phyloP scores from a whole-genome alignment of 2,329 filamentous ascomycete species.

The Penicillium sumatraense region DNA sequence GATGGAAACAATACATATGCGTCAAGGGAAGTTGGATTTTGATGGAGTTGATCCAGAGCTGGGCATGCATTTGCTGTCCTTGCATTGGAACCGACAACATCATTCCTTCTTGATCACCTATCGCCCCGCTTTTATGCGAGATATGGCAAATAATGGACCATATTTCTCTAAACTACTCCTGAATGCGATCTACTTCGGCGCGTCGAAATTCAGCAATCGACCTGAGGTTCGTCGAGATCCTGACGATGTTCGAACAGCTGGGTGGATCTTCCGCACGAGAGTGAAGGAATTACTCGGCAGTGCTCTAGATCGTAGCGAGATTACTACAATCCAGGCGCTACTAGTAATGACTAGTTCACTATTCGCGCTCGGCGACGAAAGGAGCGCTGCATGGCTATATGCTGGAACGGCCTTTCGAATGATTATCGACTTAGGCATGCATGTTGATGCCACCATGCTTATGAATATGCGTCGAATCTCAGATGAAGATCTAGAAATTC shows the following conservation, averaged over 20 bases:
- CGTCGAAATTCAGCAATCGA: slow-evolving; percentile 53
- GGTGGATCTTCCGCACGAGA: slow-evolving; percentile 54
- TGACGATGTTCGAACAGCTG: slow-evolving; percentile 53
- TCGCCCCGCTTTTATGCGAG: slow-evolving; percentile 58
- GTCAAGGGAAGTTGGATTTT: slow-evolving; percentile 56
- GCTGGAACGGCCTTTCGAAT: slow-evolving; percentile 57
- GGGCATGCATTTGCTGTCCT: slow-evolving; percentile 55
- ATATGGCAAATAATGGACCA: slow-evolving; percentile 53
- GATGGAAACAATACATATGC: slow-evolving; percentile 54
- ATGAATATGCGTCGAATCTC: slow-evolving; percentile 23
- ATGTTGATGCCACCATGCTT: slow-evolving; percentile 39
- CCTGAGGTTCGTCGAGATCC: slow-evolving; percentile 52
- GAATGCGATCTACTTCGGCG: slow-evolving; percentile 56
- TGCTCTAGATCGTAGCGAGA: slow-evolving; percentile 54
- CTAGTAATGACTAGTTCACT: slow-evolving; percentile 58
- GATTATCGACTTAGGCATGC: slow-evolving; percentile 57
- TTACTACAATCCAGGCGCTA: slow-evolving; percentile 60
- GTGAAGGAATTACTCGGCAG: slow-evolving; percentile 53
- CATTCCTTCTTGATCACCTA: slow-evolving; percentile 56
- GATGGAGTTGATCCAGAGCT: slow-evolving; percentile 59
- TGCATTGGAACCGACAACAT: slow-evolving; percentile 61
- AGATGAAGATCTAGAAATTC: slow-evolving; percentile 35
- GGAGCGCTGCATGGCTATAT: slow-evolving; percentile 59
- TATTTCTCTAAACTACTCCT: slow-evolving; percentile 59
- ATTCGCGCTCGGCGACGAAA: slow-evolving; percentile 57